These are phyloP conservation scores for Camelina hispida DNA, from an alignment of 345 rosid genomes.

Conservation along the genomic window DNA sequence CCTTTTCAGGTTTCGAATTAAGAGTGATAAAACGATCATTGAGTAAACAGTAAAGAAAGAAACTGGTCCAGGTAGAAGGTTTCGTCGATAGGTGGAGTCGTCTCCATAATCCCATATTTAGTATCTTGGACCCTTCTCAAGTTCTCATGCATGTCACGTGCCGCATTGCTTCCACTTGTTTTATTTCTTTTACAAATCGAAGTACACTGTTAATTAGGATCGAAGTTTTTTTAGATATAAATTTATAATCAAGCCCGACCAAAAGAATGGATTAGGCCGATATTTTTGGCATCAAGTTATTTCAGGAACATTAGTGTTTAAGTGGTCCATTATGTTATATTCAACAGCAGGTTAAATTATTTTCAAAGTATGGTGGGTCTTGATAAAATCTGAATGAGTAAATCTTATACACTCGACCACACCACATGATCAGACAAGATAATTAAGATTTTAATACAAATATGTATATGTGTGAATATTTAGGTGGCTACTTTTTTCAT, in stretches of 20 bases:
- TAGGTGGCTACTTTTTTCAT: not conserved
- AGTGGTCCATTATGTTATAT: conserved; percentile 1
- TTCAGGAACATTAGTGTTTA: conserved; percentile 17
- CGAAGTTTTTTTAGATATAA: conserved; percentile 1
- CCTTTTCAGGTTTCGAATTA: conserved; percentile 25
- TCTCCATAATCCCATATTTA: conserved; percentile 29
- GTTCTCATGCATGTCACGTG: conserved; percentile 40
- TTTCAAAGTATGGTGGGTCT: not conserved
- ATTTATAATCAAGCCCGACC: conserved; percentile 10
- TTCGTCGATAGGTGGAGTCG: conserved; percentile 31
- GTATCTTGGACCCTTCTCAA: conserved; percentile 33
- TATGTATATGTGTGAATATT: not conserved
- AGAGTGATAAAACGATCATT: conserved; percentile 4
- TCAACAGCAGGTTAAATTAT: not conserved
- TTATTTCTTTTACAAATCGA: not conserved
- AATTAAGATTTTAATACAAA: not conserved
- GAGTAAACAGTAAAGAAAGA: conserved; percentile 26
- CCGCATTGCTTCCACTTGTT: conserved; percentile 1
- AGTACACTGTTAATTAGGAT: not conserved
- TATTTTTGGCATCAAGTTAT: conserved; percentile 19
- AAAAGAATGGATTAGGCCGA: conserved; percentile 4
- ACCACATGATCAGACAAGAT: not conserved
- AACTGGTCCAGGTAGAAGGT: conserved; percentile 41
- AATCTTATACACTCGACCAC: not conserved
- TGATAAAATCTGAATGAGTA: not conserved